Evolutionary conservation across 441 rosid genomes (phyloP), one percentile per base, ranked within the genome.

Genomic region (Jatropha multifida): DNA sequence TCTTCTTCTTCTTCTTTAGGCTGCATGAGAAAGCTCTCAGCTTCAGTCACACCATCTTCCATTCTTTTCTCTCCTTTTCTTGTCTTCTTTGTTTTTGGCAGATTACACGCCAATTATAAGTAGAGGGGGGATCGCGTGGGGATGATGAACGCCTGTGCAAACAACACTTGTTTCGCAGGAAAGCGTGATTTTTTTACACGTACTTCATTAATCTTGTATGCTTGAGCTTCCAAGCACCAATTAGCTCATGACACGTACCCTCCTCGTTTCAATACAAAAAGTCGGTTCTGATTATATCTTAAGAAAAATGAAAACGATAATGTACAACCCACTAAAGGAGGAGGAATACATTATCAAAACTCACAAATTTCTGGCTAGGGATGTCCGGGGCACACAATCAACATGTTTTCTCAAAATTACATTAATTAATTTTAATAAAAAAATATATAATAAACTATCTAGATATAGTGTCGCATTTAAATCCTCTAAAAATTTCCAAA

Each of bases 11-110:
- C 78, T 41, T 65, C 67, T 26, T 55, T 65, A 14, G 76, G 77
- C 80, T 66, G 69, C 75, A 80, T 59, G 6, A 59, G 59, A 62
- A 84, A n/a, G 66, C 74, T 75, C 49, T 81, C 90, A 48, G 80
- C 82, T 84, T 86, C 92, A 51, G 77, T 71, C 68, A 81, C 83
- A 27, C 79, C 65, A 41, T 90, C 91, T 81, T 89, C 94, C 94
- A 89, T 87, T 2, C 38, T 58, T 59, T 2, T 48, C 23, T 41
- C 6, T 32, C 32, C 32, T 32, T 32, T 32, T 32, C 32, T 32
- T 32, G 32, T 12, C n/a, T 51, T 20, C 40, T 20, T 4, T 48
- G 4, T 4, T 4, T 27, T 41, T 1, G 59, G 18, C 1, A 2
- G 1, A 4, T 8, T 1, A 14, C 3, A 0, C n/a, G 17, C 59